Evolutionary conservation across 768 basidiomycete species (phyloP), one percentile per base, ranked within the genome.

Genomic region (Gelatoporia subvermispora): DNA sequence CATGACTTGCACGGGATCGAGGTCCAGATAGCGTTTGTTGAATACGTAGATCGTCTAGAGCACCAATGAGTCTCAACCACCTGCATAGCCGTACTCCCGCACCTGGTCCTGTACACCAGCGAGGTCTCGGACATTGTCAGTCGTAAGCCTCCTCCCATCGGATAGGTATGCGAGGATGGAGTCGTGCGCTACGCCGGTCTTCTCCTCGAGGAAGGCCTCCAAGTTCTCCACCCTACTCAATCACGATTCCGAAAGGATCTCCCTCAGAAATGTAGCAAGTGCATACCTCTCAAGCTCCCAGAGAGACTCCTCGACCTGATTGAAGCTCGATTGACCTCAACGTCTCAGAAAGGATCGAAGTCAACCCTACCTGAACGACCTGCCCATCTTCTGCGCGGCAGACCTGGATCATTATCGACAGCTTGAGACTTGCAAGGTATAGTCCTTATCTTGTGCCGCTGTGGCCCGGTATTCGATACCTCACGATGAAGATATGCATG

Each of bases 51-150:
- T 84, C 7, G 80, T 74, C 89, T 79, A 13, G 5, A 17, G 23
- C 2, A 21, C 36, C 23, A 31, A 13, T 37, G 41, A 44, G 28
- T 20, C 41, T 40, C 42, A 13, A 31, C 13, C 28, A 7, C 28
- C 5, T 31, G 13, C 36, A 11, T 43, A 28, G 8, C 21, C 2
- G 18, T 15, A 24, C n/a, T n/a, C n/a, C 63, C 74, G 43, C 43
- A 88, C 88, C 75, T 90, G 87, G 66, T 87, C 85, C 58, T 82
- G 79, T 18, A 78, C 71, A 42, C 84, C 84, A 31, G 81, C 85
- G 35, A 93, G 68, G 57, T 93, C 90, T 31, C 86, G 77, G 47
- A 90, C 63, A 60, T 89, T 91, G 50, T 78, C 76, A 45, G 73
- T 82, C 17, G 78, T 79, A 18, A 92, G 67, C 44, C 90, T 78